Evolutionary conservation across 2,329 filamentous ascomycete species (phyloP).

Genomic region (Alternaria sp.): DNA sequence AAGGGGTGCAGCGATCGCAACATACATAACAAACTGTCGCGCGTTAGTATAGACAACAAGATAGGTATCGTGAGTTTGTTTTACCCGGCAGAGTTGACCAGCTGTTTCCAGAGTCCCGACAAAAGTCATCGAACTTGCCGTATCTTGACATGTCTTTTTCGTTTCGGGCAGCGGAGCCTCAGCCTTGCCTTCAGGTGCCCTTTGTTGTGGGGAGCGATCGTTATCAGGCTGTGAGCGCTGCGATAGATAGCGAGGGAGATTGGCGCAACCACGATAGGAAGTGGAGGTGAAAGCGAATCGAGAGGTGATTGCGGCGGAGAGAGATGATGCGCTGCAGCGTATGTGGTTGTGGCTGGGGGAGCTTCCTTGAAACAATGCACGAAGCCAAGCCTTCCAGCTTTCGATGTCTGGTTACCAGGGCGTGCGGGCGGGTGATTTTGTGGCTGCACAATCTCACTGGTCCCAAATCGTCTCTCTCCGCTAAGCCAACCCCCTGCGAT

Average conservation of each 20-base stretch:
- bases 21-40: slow-evolving; percentile 59
- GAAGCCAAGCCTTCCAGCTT: slow-evolving; percentile 20
- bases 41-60: slow-evolving; percentile 34
- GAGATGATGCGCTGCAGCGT: slow-evolving; percentile 33
- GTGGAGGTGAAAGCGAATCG: slow-evolving; percentile 16
- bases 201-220: slow-evolving; percentile 23
- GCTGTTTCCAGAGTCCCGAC: slow-evolving; percentile 57
- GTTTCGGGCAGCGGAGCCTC: slow-evolving; percentile 26
- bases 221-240: slow-evolving; percentile 10
- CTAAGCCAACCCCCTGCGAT: slow-evolving; percentile 9
- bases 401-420: slow-evolving; percentile 23
- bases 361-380: slow-evolving; percentile 28
- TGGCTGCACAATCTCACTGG: slow-evolving; percentile 14
- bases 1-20: slow-evolving; percentile 25
- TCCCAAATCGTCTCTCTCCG: slow-evolving; percentile 1
- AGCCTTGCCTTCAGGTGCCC: slow-evolving; percentile 25
- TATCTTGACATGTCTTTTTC: slow-evolving; percentile 35
- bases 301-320: slow-evolving; percentile 18
- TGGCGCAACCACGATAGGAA: slow-evolving; percentile 19
- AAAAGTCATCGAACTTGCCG: slow-evolving; percentile 56
- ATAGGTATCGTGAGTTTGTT: slow-evolving; percentile 9
- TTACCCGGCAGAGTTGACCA: slow-evolving; percentile 53
- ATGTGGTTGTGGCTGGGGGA: slow-evolving; percentile 27
- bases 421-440: slow-evolving; percentile 8
- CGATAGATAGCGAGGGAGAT: slow-evolving; percentile 11